Evolutionary conservation across 2,329 filamentous ascomycete genomes (phyloP).

Genomic region (Fusarium sp.): DNA sequence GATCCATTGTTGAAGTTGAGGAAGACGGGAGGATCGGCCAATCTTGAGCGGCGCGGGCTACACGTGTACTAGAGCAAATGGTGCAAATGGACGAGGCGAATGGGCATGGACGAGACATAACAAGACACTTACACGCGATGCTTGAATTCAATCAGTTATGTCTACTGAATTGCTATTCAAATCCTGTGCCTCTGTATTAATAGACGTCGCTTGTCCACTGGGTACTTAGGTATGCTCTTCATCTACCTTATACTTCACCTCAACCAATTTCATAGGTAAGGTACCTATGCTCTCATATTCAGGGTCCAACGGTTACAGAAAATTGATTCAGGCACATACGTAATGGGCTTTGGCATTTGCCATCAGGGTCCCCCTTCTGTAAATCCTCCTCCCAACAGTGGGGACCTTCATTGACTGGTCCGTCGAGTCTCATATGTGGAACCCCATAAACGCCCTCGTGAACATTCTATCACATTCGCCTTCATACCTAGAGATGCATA

Average conservation of each 20-base stretch:
- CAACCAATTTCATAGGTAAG: too few relatives aligned
- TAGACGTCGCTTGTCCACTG: background rate
- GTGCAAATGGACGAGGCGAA: background rate
- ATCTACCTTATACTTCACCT: background rate
- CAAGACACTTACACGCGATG: conserved; percentile 26
- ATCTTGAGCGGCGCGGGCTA: conserved; percentile 38
- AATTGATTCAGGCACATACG: conserved; percentile 5
- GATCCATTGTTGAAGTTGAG: conserved; percentile 8
- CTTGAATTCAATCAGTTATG: background rate
- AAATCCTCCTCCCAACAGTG: background rate
- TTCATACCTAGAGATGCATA: background rate
- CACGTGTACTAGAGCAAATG: conserved; percentile 38
- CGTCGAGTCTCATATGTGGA: conserved; percentile 4
- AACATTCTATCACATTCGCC: conserved; percentile 13
- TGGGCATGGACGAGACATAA: background rate
- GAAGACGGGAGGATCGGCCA: conserved; percentile 20
- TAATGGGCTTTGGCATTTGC: conserved; percentile 5
- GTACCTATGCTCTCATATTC: background rate
- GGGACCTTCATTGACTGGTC: background rate
- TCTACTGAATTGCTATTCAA: background rate
- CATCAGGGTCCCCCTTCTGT: conserved; percentile 36
- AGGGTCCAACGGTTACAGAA: conserved; percentile 16
- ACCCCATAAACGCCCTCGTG: conserved; percentile 14
- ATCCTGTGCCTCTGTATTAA: background rate
- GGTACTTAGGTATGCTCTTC: background rate